Evolutionary conservation across 2,329 filamentous ascomycete species (phyloP).

Genomic region (Fonsecaea nubica): DNA sequence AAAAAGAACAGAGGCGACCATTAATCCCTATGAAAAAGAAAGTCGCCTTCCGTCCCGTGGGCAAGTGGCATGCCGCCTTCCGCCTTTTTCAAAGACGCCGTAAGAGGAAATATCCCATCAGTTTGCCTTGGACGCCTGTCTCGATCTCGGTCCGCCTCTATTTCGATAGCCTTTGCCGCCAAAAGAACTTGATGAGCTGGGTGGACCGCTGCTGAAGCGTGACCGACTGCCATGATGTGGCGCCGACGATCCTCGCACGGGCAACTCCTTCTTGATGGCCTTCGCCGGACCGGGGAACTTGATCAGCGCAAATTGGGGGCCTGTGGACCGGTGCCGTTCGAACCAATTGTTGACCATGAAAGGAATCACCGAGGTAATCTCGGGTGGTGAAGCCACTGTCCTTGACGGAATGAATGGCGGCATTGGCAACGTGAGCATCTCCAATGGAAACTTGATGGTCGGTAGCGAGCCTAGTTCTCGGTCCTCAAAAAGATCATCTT

Average conservation of each 20-base stretch:
- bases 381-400: slow-evolving; percentile 12
- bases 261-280: slow-evolving; percentile 37
- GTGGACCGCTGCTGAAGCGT: slow-evolving; percentile 25
- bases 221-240: slow-evolving; percentile 24
- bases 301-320: slow-evolving; percentile 36
- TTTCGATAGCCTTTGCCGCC: slow-evolving; percentile 23
- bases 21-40: neutral
- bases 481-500: slow-evolving; percentile 81
- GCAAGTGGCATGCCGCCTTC: neutral
- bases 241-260: slow-evolving; percentile 24
- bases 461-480: slow-evolving; percentile 81
- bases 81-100: neutral
- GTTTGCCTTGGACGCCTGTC: slow-evolving; percentile 34
- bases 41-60: neutral
- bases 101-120: slow-evolving; percentile 13
- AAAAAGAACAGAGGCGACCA: slow-evolving; percentile 4
- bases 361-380: slow-evolving; percentile 24
- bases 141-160: slow-evolving; percentile 22
- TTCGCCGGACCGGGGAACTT: slow-evolving; percentile 33
- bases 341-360: slow-evolving; percentile 35
- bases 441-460: slow-evolving; percentile 67
- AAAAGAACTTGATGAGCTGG: slow-evolving; percentile 28
- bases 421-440: slow-evolving; percentile 20
- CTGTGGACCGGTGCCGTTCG: slow-evolving; percentile 28
- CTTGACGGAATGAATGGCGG: slow-evolving; percentile 8